Evolutionary conservation across 805 yeast species (phyloP), one percentile per base, ranked within the genome.

Genomic region (Candida ortonii): DNA sequence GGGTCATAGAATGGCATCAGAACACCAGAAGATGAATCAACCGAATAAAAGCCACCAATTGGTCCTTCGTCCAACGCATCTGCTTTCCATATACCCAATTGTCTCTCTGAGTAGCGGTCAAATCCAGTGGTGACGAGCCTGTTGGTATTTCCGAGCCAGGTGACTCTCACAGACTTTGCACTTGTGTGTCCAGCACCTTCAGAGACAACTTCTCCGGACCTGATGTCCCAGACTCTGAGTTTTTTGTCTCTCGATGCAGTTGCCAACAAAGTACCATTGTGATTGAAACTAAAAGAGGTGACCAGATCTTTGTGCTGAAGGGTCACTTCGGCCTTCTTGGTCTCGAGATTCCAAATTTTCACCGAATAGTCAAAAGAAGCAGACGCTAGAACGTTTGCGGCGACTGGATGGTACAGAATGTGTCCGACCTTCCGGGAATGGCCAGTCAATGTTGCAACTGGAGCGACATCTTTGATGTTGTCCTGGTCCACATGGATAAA

Each of bases 351-450:
- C 97, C 98, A 93, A 27, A 93, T 63, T 60, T 86, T 93, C 41
- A 93, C 86, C 1, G 95, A 73, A 62, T 87, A 84, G 62, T 93
- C 99, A 53, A 85, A 73, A 0, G 96, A 86, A 6, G 94, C 77
- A 2, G 96, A 84, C 3, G 96, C 97, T 34, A 94, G 70, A 14
- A 93, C 81, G 59, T 87, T 75, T 49, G 76, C 71, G 20, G 95
- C 97, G 25, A 83, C 76, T 7, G 99, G 98, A 57, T 87, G 95
- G 68, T 76, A 93, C 42, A 72, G 68, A 20, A 94, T 80, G 52
- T 87, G 96, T 9, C 98, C 97, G 19, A 93, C 96, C 60, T 93
- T 93, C 53, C 95, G 74, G 29, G 82, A 69, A 58, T 93, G 99
- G n/a, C 97, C 97, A 15, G 76, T 50, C 44, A 89, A 71, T 26